Base-by-base conservation (phyloP, 768 basidiomycete genomes). In the Xanthoconium purpureum region DNA sequence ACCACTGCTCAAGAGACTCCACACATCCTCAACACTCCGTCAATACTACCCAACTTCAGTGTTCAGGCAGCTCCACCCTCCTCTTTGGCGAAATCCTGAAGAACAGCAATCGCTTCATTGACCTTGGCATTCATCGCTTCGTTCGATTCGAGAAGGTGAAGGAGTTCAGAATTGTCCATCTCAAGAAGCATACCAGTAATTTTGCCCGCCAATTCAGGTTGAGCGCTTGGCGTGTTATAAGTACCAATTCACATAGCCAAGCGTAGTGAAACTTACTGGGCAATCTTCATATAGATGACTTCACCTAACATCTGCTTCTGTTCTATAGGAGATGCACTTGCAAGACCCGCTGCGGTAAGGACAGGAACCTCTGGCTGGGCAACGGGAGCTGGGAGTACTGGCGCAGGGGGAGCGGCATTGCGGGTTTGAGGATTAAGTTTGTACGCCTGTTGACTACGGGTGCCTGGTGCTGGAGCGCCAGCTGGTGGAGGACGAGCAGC, bases 221-320 rank as follows among this genome's bases (percentile, higher is more conserved):
- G 88, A 55, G 86, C 71, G 24, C 88, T 92, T 69, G 46, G 56
- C 53, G 24, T 54, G 51, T 44, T 63, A 45, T 55, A 28, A 52
- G 58, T 8, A 54, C 36, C 45, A 45, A 18, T n/a, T 24, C 49
- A 58, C 20, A 18, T 52, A 28, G 40, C n/a, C 14, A 37, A 47
- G 29, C 18, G 24, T 39, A 24, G 63, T 30, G 3, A 35, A 37
- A 69, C 91, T 72, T 77, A 93, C 89, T 75, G 68, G 55, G 80
- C 83, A 62, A 98, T 95, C 70, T 84, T 88, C 83, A 96, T 87
- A 77, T 98, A 98, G 64, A 98, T 85, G 48, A 90, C 84, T 76
- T 99, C 97, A 64, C 97, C 97, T 47, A 99, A 81, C 89, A 98
- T 94, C 74, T 99, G 97, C 81, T 99, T 99, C 84, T 98, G 94